Percentiles rank a stretch among this genome's conserved stretches.
Evolutionary conservation across 768 basidiomycete genomes (phyloP).

Genomic region (Boletus tomentosulus): DNA sequence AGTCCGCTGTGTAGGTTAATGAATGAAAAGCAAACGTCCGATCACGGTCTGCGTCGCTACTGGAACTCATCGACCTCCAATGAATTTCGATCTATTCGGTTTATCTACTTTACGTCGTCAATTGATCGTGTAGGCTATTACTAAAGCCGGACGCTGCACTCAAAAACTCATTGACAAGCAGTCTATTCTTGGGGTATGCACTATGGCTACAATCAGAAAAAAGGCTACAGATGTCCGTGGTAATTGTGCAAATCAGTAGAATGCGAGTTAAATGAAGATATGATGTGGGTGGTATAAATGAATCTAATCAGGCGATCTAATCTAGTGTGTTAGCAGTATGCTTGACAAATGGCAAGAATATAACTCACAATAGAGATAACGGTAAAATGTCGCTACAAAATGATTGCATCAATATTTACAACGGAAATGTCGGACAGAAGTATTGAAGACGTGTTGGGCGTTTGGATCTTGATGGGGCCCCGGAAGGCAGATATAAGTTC

Average conservation of each 20-base stretch:
- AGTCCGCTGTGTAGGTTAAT: too few species aligned
- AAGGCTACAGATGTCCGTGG: background rate
- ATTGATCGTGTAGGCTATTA: background rate
- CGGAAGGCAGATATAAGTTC: background rate
- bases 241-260: background rate
- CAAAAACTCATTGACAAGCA: background rate
- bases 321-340: background rate
- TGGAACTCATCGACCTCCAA: background rate
- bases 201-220: constrained; percentile 20
- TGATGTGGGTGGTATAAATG: background rate
- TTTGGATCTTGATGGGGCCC: background rate
- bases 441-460: background rate
- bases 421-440: background rate
- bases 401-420: background rate
- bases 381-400: background rate
- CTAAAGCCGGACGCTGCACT: background rate
- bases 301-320: constrained; percentile 3
- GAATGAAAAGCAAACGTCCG: too few species aligned
- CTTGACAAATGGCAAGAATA: background rate
- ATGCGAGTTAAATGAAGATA: background rate
- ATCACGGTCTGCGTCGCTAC: too few species aligned
- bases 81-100: background rate
- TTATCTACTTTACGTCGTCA: background rate
- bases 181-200: constrained; percentile 1
- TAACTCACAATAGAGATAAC: constrained; percentile 6